A percentile compares a stretch with the other conserved stretches of the same genome.
Evolutionary conservation across 2,329 filamentous ascomycete species (phyloP).

Genomic region (Nannizziopsis arthrosporioides): DNA sequence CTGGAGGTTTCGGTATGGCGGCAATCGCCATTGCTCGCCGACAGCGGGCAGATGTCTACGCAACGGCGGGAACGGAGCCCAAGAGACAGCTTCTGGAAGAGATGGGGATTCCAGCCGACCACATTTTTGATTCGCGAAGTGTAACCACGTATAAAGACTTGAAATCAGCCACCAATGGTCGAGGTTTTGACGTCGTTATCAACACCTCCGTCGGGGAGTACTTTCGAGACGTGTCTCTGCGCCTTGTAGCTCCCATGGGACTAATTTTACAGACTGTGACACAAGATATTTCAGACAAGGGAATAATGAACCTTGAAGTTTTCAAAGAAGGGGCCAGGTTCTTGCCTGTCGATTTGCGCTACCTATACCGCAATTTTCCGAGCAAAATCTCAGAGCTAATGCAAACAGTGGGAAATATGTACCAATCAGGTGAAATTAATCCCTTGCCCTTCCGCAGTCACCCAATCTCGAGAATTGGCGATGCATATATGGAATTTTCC

Average conservation of each 20-base stretch:
- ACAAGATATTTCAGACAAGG: not conserved
- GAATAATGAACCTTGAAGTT: not conserved
- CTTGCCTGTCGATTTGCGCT: not conserved
- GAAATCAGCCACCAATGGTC: not conserved
- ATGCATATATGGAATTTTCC: not conserved
- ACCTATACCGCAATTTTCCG: not conserved
- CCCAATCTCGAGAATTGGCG: not conserved
- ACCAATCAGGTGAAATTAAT: not conserved
- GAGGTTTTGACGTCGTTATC: not conserved
- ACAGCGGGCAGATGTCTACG: conserved; percentile 15
- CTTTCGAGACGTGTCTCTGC: not conserved
- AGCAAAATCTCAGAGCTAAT: not conserved
- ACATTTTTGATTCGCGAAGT: not conserved
- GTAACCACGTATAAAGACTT: not conserved
- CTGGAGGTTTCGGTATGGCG: conserved; percentile 16
- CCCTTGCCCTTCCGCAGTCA: not conserved
- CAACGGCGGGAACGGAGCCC: conserved; percentile 12
- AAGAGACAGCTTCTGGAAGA: not conserved
- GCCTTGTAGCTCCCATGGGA: not conserved
- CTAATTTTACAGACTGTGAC: not conserved
- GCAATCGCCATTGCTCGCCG: conserved; percentile 14
- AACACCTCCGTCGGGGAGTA: not conserved
- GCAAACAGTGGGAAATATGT: not conserved
- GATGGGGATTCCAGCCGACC: not conserved
- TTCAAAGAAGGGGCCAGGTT: not conserved